Evolutionary conservation across 257 asterid genomes (phyloP).

Genomic region (Nicotiana benthamiana): DNA sequence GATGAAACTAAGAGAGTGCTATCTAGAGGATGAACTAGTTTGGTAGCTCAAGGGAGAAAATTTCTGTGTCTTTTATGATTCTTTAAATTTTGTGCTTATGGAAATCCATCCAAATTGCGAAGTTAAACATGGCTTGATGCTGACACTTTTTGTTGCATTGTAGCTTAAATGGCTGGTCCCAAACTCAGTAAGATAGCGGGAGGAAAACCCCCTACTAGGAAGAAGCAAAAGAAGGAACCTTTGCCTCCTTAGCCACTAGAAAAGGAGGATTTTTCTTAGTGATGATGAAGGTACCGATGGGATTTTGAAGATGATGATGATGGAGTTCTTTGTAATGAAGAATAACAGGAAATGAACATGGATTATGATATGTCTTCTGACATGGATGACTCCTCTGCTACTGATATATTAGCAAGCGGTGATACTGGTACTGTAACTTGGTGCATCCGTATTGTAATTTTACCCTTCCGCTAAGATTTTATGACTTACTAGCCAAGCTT

Average conservation of each 20-base stretch:
- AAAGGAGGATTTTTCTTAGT: conserved; percentile 34
- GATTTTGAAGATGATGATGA: conserved; percentile 22
- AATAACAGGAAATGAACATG: conserved; percentile 36
- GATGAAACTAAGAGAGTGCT: too few relatives aligned
- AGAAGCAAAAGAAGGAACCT: conserved; percentile 53
- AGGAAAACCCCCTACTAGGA: conserved; percentile 31
- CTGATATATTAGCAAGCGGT: conserved; percentile 54
- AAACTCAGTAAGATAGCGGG: conserved; percentile 30
- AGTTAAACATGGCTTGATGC: too few relatives aligned
- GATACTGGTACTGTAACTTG: conserved; percentile 43
- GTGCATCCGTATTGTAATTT: not conserved
- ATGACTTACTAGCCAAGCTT: not conserved
- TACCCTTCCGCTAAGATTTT: not conserved
- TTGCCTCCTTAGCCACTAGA: conserved; percentile 11
- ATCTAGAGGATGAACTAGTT: too few relatives aligned
- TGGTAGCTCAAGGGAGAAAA: too few relatives aligned
- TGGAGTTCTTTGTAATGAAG: conserved; percentile 21
- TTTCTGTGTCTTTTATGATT: too few relatives aligned
- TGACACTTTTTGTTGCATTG: not conserved
- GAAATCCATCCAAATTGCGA: too few relatives aligned
- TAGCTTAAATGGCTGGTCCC: conserved; percentile 52
- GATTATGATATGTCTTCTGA: conserved; percentile 63
- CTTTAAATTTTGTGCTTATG: too few relatives aligned
- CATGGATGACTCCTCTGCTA: conserved; percentile 63
- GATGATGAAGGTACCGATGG: conserved; percentile 43